Base-by-base conservation (phyloP, 2,329 filamentous ascomycete genomes). In the Calonectria hongkongensis region DNA sequence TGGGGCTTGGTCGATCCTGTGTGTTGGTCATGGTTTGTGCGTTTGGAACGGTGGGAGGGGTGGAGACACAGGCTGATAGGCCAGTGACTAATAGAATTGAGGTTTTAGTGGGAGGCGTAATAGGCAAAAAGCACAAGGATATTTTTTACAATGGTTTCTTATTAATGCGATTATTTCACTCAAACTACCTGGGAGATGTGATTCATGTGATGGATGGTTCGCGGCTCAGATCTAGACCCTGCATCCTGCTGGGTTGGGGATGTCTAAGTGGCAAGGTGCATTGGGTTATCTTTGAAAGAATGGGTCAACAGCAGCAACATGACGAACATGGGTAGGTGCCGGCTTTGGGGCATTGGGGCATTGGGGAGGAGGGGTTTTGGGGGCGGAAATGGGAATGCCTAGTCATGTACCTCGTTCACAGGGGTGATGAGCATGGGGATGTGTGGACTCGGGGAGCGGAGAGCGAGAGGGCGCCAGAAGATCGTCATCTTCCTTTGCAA, bases 1-100 rank as follows among this genome's bases (percentile, higher is more conserved):
- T 76, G 73, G 67, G 70, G 70, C 68, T 75, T 69, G 58, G 71
- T 68, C 67, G 73, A 77, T 75, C 60, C 65, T 74, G 58, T 71
- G 63, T 74, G 63, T 73, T 71, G 72, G 73, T 73, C 71, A 73
- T 70, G 56, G 21, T 63, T 73, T 45, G 60, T 51, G 70, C 30
- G 43, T 65, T 66, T 73, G 67, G 63, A 56, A 39, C 45, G 36
- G 54, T 51, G 47, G 62, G 25, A 54, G 45, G 47, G 67, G 62
- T 54, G 68, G 65, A 45, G 60, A 36, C 60, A 33, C 58, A 60
- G 72, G 54, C 36, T 71, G 13, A 67, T 27, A 69, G 66, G 66
- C 36, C 68, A 15, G 60, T 50, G 63, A 75, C 71, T 76, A 75
- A 72, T 77, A 60, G 65, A 70, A 65, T 51, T 39, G 70, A 62